Conservation (phyloP, 2,329 filamentous ascomycete species). For the Fusarium buharicum region DNA sequence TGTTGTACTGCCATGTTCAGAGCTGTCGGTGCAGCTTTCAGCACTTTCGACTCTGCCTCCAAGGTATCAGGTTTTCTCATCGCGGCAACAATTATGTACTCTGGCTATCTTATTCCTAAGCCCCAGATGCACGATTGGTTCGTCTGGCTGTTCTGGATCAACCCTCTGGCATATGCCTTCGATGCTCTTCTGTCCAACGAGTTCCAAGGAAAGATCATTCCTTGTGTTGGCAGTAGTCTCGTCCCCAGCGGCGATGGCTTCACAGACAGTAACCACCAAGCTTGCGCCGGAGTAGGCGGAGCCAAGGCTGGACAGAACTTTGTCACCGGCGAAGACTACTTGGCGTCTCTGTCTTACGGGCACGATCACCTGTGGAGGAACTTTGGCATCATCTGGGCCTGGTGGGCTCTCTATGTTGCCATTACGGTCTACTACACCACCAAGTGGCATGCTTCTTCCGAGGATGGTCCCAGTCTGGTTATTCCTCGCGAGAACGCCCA, state of each 20-base stretch:
- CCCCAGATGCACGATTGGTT: slow-evolving; percentile 72
- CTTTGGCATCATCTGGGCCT: slow-evolving; percentile 71
- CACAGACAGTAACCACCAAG: slow-evolving; percentile 54
- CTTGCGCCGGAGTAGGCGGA: slow-evolving; percentile 69
- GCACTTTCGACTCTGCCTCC: slow-evolving; percentile 67
- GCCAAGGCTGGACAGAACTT: slow-evolving; percentile 59
- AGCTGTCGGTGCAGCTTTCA: slow-evolving; percentile 64
- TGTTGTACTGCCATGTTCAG: slow-evolving; percentile 69
- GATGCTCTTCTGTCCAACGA: slow-evolving; percentile 77
- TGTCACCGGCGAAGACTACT: slow-evolving; percentile 68
- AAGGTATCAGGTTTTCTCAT: slow-evolving; percentile 65
- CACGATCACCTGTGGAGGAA: slow-evolving; percentile 67
- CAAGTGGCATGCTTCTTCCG: slow-evolving; percentile 64
- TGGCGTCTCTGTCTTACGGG: slow-evolving; percentile 64
- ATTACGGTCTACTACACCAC: slow-evolving; percentile 68
- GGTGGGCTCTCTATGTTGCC: slow-evolving; percentile 68
- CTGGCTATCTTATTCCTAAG: slow-evolving; percentile 71
- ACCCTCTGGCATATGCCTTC: slow-evolving; percentile 76
- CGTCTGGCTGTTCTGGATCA: slow-evolving; percentile 71
- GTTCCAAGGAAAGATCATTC: slow-evolving; percentile 67
- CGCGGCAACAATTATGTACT: slow-evolving; percentile 67
- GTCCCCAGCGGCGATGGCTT: slow-evolving; percentile 64
- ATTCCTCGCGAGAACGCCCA: slow-evolving; percentile 70
- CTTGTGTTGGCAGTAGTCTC: slow-evolving; percentile 61
- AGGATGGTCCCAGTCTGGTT: slow-evolving; percentile 64